Percentiles rank a stretch among this genome's conserved stretches.
Conservation (phyloP, 2,329 filamentous ascomycete genomes). For the Diaporthe aspalathi region DNA sequence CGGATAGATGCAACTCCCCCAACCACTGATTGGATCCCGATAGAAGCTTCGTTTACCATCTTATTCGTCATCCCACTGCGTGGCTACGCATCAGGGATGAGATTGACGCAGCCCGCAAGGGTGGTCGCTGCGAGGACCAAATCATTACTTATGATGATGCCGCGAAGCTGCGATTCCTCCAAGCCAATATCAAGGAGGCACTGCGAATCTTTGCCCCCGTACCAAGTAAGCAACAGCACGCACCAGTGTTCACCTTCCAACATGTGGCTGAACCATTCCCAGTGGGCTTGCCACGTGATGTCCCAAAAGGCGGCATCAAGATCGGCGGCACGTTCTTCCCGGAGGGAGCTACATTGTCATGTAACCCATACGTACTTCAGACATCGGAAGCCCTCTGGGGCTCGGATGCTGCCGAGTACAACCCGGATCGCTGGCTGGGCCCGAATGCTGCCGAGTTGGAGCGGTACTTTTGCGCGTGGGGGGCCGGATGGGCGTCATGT, state of each 20-base stretch:
- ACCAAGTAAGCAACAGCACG: slow-evolving; percentile 34
- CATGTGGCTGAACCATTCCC: background rate
- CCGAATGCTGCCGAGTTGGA: slow-evolving; percentile 38
- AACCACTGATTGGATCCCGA: background rate
- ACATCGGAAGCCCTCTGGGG: slow-evolving; percentile 44
- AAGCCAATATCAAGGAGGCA: slow-evolving; percentile 50
- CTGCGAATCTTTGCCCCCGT: slow-evolving; percentile 42
- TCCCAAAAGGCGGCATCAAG: slow-evolving; percentile 42
- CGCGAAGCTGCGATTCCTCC: slow-evolving; percentile 48
- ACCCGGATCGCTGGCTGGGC: slow-evolving; percentile 43
- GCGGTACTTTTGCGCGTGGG: slow-evolving; percentile 39
- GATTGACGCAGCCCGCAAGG: slow-evolving; percentile 41
- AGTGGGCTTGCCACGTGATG: slow-evolving; percentile 46
- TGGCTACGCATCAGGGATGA: slow-evolving; percentile 41
- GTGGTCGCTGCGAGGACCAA: slow-evolving; percentile 35
- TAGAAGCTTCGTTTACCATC: slow-evolving; percentile 44
- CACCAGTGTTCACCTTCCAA: background rate
- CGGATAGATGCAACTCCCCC: background rate
- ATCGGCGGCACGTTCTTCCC: slow-evolving; percentile 45
- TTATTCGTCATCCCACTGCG: slow-evolving; percentile 40
- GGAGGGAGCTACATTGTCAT: slow-evolving; percentile 45
- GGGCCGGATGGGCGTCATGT: slow-evolving; percentile 12
- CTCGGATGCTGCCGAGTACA: slow-evolving; percentile 42
- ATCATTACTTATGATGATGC: slow-evolving; percentile 45
- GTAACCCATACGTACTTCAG: slow-evolving; percentile 46